Evolutionary conservation across 768 basidiomycete genomes (phyloP), one percentile per base, ranked within the genome.

Genomic region (Hebeloma cylindrosporum): DNA sequence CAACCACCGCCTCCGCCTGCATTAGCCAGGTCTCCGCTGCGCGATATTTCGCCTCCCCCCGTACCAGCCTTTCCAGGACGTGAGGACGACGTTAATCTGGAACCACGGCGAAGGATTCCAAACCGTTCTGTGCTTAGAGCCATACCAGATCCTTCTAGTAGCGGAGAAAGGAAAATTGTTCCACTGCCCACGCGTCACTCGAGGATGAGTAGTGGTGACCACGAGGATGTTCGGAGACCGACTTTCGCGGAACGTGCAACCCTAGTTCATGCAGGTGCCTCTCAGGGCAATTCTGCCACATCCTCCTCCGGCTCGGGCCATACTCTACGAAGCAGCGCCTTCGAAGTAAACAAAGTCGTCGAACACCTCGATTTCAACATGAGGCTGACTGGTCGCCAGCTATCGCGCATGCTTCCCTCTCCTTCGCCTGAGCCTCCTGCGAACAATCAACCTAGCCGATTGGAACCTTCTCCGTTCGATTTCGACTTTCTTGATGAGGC

Each of bases 1-100:
- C 23, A 8, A 22, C 32, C n/a, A 37, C 41, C n/a, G 33, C 46
- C 36, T n/a, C 41, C 34, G 23, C 43, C 52, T 18, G 29, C 39
- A 2, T 41, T 39, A 13, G 27, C 57, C n/a, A 58, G 73, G 42
- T 60, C 70, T 54, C 60, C 76, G 57, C 45, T 72, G 17, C 57
- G 64, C 26, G 70, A 71, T 40, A 71, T 72, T n/a, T 61, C 65
- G 5, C 67, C 65, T 11, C 64, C 61, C 16, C 53, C 62, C 1
- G 57, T 64, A 16, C 47, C 61, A 7, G 36, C 49, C 7, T 45
- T 53, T 14, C 39, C 44, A 11, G 47, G 49, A 21, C 58, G 61
- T 18, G 61, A 69, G 16, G 69, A 74, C 31, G 73, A 74, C 45
- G 58, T 61, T 33, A 62, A 70, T 36, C 64, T 71, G 47, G 67